These are phyloP conservation scores for Candida buenavistaensis DNA, from an alignment of 1,139 yeast genomes.

Conservation along the genomic window DNA sequence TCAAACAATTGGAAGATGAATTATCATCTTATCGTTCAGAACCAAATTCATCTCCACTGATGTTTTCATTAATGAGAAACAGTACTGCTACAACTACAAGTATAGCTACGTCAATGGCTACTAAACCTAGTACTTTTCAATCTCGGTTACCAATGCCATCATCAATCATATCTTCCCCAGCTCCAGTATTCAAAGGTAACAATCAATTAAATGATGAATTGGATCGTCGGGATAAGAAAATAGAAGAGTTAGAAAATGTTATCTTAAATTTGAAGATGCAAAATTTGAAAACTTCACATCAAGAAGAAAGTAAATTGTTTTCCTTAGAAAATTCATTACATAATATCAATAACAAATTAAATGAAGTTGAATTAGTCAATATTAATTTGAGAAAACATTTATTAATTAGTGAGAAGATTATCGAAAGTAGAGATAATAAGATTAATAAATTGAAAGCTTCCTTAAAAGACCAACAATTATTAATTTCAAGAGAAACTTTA, in stretches of 20 bases:
- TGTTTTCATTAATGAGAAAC: slow-evolving; percentile 6
- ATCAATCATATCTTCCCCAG: slow-evolving; percentile 2
- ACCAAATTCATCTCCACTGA: slow-evolving; percentile 6
- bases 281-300: slow-evolving; percentile 35
- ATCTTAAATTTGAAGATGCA: slow-evolving; percentile 38
- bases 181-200: slow-evolving; percentile 2
- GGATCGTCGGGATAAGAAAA: slow-evolving; percentile 35
- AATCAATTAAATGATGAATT: slow-evolving; percentile 19
- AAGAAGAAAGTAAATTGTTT: slow-evolving; percentile 47
- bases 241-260: slow-evolving; percentile 39
- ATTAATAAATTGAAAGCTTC: slow-evolving; percentile 55
- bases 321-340: slow-evolving; percentile 40
- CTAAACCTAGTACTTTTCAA: slow-evolving; percentile 6
- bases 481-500: slow-evolving; percentile 51
- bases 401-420: slow-evolving; percentile 55
- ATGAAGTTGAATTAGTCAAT: slow-evolving; percentile 41
- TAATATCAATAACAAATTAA: slow-evolving; percentile 37
- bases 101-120: slow-evolving; percentile 5
- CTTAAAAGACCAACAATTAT: slow-evolving; percentile 51
- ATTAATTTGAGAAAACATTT: slow-evolving; percentile 45
- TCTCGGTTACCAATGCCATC: slow-evolving; percentile 10
- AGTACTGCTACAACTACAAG: slow-evolving; percentile 4
- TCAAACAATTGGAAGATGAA: slow-evolving; percentile 53
- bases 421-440: slow-evolving; percentile 59
- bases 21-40: slow-evolving; percentile 8